Percentiles rank a stretch among this genome's conserved stretches.
Conservation (phyloP, 2,329 filamentous ascomycete species). For the Nemania sp. region DNA sequence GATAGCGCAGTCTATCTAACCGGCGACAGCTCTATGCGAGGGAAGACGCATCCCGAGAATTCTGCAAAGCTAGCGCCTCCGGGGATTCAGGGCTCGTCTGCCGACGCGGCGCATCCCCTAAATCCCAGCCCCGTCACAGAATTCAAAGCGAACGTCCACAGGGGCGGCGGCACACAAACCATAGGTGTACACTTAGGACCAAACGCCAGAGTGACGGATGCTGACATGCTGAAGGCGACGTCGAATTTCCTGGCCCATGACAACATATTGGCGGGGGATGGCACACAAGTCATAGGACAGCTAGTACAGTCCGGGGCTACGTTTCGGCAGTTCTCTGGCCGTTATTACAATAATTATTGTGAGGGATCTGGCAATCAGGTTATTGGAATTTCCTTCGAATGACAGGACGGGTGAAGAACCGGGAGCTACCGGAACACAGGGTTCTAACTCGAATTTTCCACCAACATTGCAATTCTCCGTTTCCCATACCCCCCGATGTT, state of each 20-base stretch:
- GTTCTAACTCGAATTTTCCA: too few relatives aligned
- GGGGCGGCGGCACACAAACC: neutral
- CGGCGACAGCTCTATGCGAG: neutral
- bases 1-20: neutral
- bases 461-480: too few relatives aligned
- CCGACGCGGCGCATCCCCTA: neutral
- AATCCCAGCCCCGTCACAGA: neutral
- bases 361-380: constrained; percentile 4
- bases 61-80: neutral
- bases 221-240: constrained; percentile 5
- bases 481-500: too few relatives aligned
- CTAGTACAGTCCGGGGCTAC: constrained; percentile 7
- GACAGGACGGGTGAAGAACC: neutral
- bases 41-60: neutral
- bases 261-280: constrained; percentile 8
- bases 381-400: constrained; percentile 16
- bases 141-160: constrained; percentile 16
- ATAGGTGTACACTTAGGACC: constrained; percentile 15
- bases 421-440: too few relatives aligned
- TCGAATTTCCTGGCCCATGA: neutral
- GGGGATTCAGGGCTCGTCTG: neutral
- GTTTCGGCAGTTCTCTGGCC: constrained; percentile 2
- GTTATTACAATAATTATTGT: constrained; percentile 5
- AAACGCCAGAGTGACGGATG: constrained; percentile 7
- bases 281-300: constrained; percentile 19